These are phyloP conservation scores for Hygrocybe coccinea DNA, from an alignment of 768 basidiomycete genomes.

Conservation along the genomic window DNA sequence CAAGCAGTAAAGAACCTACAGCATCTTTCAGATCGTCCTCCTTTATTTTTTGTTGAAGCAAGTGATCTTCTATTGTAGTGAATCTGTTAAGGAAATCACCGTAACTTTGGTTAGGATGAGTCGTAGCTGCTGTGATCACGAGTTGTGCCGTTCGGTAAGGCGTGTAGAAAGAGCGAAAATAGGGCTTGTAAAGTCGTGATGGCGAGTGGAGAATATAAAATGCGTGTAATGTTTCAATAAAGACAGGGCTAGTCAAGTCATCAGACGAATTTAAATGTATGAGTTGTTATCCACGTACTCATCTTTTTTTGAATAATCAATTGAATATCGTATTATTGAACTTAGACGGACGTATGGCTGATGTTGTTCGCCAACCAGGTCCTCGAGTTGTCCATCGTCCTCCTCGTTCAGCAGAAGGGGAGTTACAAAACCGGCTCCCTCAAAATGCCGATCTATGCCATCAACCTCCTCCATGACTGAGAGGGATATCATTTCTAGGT, in stretches of 20 bases:
- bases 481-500: slow-evolving; percentile 45
- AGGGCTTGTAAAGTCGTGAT: slow-evolving; percentile 38
- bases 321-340: slow-evolving; percentile 41
- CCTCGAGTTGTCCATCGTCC: slow-evolving; percentile 59
- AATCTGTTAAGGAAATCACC: slow-evolving; percentile 30
- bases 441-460: slow-evolving; percentile 37
- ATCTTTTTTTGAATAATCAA: slow-evolving; percentile 47
- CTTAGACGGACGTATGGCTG: slow-evolving; percentile 43
- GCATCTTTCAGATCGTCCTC: slow-evolving; percentile 8
- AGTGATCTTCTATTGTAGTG: background rate
- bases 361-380: slow-evolving; percentile 27
- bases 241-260: slow-evolving; percentile 47
- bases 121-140: slow-evolving; percentile 35
- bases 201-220: slow-evolving; percentile 58
- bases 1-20: background rate
- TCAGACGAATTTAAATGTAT: too few species aligned
- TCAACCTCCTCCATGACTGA: slow-evolving; percentile 42
- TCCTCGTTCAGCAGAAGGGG: slow-evolving; percentile 51
- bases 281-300: slow-evolving; percentile 41
- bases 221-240: slow-evolving; percentile 58
- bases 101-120: slow-evolving; percentile 28
- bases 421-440: slow-evolving; percentile 52
- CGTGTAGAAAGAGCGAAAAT: slow-evolving; percentile 46
- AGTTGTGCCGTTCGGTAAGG: slow-evolving; percentile 50
- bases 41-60: slow-evolving; percentile 2